phyloP scores from a whole-genome alignment of 1,284 basidiomycete species.

The Somion occarium region DNA sequence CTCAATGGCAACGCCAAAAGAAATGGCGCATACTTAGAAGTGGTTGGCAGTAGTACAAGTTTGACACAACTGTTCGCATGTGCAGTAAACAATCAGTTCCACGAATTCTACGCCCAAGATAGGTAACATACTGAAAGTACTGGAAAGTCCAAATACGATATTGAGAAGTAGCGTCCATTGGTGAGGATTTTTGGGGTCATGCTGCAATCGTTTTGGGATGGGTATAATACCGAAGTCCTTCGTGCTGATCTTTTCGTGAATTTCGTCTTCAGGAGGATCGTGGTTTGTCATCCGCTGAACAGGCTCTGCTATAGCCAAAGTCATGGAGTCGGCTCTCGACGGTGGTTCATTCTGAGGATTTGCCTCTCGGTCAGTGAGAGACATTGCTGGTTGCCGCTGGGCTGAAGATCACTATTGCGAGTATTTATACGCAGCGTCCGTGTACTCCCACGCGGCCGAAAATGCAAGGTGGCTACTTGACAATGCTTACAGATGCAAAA shows the following conservation, averaged over 20 bases:
- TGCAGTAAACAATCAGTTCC: no score
- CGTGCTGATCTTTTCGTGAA: not conserved
- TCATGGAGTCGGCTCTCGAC: not conserved
- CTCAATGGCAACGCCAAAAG: slow-evolving; percentile 16
- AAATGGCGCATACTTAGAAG: slow-evolving; percentile 61
- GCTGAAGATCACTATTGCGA: no score
- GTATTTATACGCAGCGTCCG: no score
- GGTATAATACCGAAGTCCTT: slow-evolving; percentile 57
- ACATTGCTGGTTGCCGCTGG: not conserved
- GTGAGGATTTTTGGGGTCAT: slow-evolving; percentile 38
- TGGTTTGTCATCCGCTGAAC: not conserved
- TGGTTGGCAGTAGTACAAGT: slow-evolving; percentile 70
- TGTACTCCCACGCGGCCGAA: no score
- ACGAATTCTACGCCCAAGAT: not conserved
- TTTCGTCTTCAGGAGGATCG: not conserved
- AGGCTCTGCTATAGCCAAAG: not conserved
- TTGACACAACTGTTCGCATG: slow-evolving; percentile 42
- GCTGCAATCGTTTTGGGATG: slow-evolving; percentile 29
- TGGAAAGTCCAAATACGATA: slow-evolving; percentile 54
- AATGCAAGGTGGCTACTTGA: no score
- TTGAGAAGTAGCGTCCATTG: slow-evolving; percentile 58
- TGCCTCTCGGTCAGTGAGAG: not conserved
- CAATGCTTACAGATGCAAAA: no score
- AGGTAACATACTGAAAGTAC: slow-evolving; percentile 44
- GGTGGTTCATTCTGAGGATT: not conserved